phyloP scores from a whole-genome alignment of 1,284 basidiomycete genomes.

The Rhodotorula glutinis region DNA sequence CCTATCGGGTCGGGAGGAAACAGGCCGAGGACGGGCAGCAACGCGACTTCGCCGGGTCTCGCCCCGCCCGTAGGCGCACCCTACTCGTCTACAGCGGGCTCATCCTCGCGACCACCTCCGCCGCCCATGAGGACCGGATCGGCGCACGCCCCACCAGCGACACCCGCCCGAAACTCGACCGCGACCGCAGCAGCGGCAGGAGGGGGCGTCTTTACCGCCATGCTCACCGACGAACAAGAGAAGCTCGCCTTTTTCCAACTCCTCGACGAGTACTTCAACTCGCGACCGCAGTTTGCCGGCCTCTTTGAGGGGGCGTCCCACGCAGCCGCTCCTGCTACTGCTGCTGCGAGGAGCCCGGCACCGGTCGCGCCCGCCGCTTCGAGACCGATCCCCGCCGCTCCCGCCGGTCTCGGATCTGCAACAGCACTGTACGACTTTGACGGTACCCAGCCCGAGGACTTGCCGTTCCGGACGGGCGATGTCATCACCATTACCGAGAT shows the following conservation, averaged over 20 bases:
- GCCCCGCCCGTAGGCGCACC: neutral
- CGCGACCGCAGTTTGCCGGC: conserved; percentile 25
- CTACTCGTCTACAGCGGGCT: neutral
- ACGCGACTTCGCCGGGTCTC: neutral
- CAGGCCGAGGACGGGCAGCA: neutral
- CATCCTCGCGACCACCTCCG: neutral
- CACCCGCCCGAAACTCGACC: neutral
- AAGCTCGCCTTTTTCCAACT: conserved; percentile 37
- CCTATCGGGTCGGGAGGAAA: conserved; percentile 3
- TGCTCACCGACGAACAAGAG: conserved; percentile 7
- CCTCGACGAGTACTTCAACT: conserved; percentile 38
- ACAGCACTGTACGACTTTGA: conserved; percentile 35
- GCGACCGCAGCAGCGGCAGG: neutral
- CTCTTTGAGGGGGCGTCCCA: conserved; percentile 10
- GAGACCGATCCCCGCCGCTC: conserved; percentile 2
- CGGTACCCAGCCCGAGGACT: conserved; percentile 13
- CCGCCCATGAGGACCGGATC: neutral
- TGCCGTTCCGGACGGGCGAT: conserved; percentile 32
- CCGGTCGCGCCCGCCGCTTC: conserved; percentile 1
- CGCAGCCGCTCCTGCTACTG: neutral
- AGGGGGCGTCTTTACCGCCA: conserved; percentile 20
- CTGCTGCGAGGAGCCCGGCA: neutral
- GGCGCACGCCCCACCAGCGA: neutral
- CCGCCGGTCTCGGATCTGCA: conserved; percentile 12
- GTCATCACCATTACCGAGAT: conserved; percentile 27